Conservation (phyloP, 331 rosid species). For the Dryas integrifolia region DNA sequence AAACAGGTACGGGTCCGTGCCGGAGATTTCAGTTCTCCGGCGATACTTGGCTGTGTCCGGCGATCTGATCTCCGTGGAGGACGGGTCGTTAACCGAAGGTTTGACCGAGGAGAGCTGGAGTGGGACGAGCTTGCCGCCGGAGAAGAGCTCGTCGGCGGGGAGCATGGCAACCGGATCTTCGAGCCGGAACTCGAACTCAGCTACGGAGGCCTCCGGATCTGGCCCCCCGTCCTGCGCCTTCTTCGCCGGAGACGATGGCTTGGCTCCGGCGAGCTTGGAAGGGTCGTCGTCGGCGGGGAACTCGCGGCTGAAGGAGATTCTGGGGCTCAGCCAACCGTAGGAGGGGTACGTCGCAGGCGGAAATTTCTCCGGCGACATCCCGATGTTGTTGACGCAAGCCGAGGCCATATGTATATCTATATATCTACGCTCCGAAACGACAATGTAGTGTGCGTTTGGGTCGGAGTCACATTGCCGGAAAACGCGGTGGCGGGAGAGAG, state of each 20-base stretch:
- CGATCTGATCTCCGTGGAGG: conserved; percentile 21
- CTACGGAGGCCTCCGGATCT: conserved; percentile 50
- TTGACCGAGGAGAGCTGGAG: conserved; percentile 53
- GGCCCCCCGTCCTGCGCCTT: conserved; percentile 23
- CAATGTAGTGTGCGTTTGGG: conserved; percentile 11
- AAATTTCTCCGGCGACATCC: conserved; percentile 57
- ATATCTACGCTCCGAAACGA: not conserved
- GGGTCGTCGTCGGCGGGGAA: conserved; percentile 12
- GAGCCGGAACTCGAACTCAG: conserved; percentile 84
- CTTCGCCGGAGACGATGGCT: conserved; percentile 14
- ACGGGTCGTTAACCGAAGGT: conserved; percentile 25
- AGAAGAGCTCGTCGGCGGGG: conserved; percentile 88
- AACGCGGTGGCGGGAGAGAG: not conserved
- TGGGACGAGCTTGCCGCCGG: conserved; percentile 89
- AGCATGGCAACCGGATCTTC: conserved; percentile 79
- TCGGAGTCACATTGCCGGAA: conserved; percentile 18
- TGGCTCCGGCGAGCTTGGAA: conserved; percentile 24
- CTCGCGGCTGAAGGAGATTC: conserved; percentile 55
- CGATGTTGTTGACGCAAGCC: conserved; percentile 84
- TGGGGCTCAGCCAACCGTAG: conserved; percentile 63
- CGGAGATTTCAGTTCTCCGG: conserved; percentile 35
- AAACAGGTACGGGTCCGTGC: conserved; percentile 59
- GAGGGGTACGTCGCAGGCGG: conserved; percentile 45
- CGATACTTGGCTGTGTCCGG: conserved; percentile 31
- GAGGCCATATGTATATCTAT: conserved; percentile 54